A percentile compares a stretch with the other conserved stretches of the same genome.
Evolutionary conservation across 2,329 filamentous ascomycete species (phyloP).

Genomic region (Fusarium transvaalense): DNA sequence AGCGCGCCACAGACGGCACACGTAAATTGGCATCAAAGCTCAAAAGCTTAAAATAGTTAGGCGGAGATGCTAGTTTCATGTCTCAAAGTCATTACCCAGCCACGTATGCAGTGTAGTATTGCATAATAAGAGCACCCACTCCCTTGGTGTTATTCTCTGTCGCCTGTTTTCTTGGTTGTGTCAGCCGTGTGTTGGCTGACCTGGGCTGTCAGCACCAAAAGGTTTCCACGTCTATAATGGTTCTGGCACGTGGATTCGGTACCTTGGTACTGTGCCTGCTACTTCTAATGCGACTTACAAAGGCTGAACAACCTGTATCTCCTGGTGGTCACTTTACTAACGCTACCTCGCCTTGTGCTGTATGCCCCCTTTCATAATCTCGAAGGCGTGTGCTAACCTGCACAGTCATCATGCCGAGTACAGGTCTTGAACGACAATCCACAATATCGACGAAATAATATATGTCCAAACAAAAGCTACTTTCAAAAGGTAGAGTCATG

Average conservation of each 20-base stretch:
- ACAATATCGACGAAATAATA: neutral
- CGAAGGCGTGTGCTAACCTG: accelerated
- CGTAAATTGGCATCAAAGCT: neutral
- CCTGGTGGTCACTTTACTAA: neutral
- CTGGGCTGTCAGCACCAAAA: accelerated
- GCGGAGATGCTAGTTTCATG: neutral
- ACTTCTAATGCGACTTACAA: neutral
- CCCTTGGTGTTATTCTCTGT: neutral
- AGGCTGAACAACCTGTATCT: neutral
- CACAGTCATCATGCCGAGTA: neutral
- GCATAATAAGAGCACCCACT: neutral
- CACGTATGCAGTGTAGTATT: no score
- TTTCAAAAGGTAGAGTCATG: neutral
- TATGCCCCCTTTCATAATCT: accelerated
- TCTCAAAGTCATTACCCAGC: neutral
- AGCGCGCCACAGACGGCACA: no score
- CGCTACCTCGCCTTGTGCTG: neutral
- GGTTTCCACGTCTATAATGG: accelerated
- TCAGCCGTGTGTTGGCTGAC: neutral
- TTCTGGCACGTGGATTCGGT: no score
- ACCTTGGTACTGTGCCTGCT: neutral
- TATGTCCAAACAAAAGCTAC: neutral
- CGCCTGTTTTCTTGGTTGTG: neutral
- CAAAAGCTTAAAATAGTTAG: neutral
- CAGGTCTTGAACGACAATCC: neutral